These are phyloP conservation scores for Heritiera fomes DNA, from an alignment of 345 rosid genomes.

Conservation along the genomic window DNA sequence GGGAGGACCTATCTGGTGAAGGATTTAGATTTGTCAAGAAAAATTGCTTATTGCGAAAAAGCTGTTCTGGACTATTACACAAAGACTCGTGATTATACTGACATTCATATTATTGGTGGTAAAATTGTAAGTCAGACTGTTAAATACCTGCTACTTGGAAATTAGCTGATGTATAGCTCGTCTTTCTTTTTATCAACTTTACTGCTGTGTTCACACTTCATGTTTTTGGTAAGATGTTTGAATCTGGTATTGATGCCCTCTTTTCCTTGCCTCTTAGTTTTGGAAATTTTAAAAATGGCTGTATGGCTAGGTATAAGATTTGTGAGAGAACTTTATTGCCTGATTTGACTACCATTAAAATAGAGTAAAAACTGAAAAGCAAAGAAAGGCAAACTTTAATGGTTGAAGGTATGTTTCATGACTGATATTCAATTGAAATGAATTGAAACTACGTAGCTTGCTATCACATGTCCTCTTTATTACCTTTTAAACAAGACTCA, in stretches of 20 bases:
- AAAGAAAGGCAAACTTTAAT: neutral
- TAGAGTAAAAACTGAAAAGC: neutral
- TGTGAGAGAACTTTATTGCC: neutral
- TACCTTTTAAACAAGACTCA: neutral
- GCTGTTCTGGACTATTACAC: constrained; percentile 76
- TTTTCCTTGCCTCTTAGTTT: neutral
- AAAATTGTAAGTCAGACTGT: constrained; percentile 53
- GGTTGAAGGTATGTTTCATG: neutral
- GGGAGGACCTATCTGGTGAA: constrained; percentile 84
- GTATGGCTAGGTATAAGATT: neutral
- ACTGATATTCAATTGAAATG: neutral
- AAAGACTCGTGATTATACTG: constrained; percentile 75
- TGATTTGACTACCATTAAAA: neutral
- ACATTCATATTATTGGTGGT: constrained; percentile 74
- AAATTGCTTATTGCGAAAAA: constrained; percentile 67
- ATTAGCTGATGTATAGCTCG: neutral
- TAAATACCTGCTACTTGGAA: constrained; percentile 1
- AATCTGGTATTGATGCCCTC: neutral
- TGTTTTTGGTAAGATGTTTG: neutral
- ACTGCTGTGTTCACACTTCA: neutral
- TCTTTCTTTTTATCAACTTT: neutral
- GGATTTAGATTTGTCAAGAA: constrained; percentile 56
- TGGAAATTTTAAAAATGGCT: constrained; percentile 7
- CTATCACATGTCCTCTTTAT: neutral
- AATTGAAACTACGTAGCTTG: neutral